Evolutionary conservation across 768 basidiomycete genomes (phyloP).

Genomic region (Boletus rubescentipes): DNA sequence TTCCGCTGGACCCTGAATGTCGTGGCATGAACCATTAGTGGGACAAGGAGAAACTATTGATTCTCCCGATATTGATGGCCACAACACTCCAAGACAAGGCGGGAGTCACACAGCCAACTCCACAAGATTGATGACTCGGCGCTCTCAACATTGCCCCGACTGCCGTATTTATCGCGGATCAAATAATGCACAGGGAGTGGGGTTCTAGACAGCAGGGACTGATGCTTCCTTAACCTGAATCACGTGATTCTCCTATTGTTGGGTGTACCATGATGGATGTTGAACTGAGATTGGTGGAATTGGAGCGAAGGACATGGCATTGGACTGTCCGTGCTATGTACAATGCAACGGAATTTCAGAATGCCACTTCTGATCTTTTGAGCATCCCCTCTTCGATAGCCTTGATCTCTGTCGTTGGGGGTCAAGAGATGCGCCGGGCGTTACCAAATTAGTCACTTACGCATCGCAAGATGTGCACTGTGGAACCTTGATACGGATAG

Average conservation of each 20-base stretch:
- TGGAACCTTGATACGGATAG: constrained; percentile 12
- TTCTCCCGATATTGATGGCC: constrained; percentile 45
- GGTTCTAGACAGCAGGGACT: not conserved
- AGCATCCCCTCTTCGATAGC: not conserved
- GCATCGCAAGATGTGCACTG: constrained; percentile 3
- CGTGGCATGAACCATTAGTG: constrained; percentile 39
- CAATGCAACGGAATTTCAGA: constrained; percentile 1
- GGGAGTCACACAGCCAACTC: constrained; percentile 22
- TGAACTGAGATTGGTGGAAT: not conserved
- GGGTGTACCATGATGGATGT: not conserved
- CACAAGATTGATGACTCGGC: constrained; percentile 16
- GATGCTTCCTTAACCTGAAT: not conserved
- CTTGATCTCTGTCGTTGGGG: constrained; percentile 1
- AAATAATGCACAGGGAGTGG: not conserved
- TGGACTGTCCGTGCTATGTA: not conserved
- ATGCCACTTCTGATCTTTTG: not conserved
- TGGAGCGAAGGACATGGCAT: not conserved
- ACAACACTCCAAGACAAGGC: constrained; percentile 32
- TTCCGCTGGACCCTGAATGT: not conserved
- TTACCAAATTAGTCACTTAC: not conserved
- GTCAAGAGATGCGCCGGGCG: not conserved
- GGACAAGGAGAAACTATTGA: constrained; percentile 54
- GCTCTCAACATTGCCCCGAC: not conserved
- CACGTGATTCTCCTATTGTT: not conserved
- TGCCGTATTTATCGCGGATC: constrained; percentile 1